Evolutionary conservation across 2,329 filamentous ascomycete species (phyloP).

Genomic region (Diaporthe destruens): DNA sequence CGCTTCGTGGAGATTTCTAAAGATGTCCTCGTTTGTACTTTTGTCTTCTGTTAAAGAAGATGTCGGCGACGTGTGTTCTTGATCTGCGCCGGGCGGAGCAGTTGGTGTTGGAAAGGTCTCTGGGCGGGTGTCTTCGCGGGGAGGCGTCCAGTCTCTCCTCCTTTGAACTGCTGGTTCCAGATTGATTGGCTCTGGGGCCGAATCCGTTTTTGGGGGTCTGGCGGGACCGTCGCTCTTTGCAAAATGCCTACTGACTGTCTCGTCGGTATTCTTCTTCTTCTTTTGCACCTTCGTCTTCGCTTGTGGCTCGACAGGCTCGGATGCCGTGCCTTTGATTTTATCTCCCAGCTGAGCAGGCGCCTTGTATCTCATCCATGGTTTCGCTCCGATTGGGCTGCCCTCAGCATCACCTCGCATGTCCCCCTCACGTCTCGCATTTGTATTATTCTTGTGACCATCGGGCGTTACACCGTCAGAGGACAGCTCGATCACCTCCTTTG

Average conservation of each 20-base stretch:
- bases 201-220: constrained; percentile 46
- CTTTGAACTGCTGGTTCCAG: constrained; percentile 66
- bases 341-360: not conserved
- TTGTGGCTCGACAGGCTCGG: constrained; percentile 44
- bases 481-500: constrained; percentile 40
- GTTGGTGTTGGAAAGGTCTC: constrained; percentile 6
- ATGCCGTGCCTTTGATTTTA: not conserved
- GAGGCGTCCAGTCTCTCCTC: constrained; percentile 77
- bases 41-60: not conserved
- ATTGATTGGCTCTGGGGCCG: constrained; percentile 50
- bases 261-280: constrained; percentile 45
- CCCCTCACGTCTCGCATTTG: constrained; percentile 37
- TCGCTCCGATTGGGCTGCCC: constrained; percentile 45
- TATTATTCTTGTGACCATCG: constrained; percentile 8
- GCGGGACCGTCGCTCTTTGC: constrained; percentile 34
- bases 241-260: constrained; percentile 54
- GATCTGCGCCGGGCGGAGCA: constrained; percentile 26
- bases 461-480: constrained; percentile 39
- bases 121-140: constrained; percentile 56
- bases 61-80: not conserved
- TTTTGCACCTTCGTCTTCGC: constrained; percentile 43
- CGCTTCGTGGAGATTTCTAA: constrained; percentile 58
- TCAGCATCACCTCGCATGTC: constrained; percentile 29
- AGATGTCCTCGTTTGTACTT: constrained; percentile 50
- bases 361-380: constrained; percentile 55